These are phyloP conservation scores for Kwoniella dejecticola DNA, from an alignment of 768 basidiomycete genomes.

Conservation along the genomic window DNA sequence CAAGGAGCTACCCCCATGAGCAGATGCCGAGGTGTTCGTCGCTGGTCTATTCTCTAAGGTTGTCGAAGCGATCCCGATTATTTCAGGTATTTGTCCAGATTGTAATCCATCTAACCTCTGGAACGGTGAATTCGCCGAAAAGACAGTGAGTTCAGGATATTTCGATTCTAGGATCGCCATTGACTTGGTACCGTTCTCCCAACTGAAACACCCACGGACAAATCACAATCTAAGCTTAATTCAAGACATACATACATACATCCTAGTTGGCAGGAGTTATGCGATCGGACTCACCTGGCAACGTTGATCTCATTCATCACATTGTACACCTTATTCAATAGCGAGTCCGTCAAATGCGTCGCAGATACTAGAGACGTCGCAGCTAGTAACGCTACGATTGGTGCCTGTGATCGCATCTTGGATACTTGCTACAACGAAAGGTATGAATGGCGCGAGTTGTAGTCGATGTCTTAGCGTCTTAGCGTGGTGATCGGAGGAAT, in stretches of 20 bases:
- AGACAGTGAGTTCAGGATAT: constrained; percentile 48
- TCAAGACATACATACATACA: constrained; percentile 3
- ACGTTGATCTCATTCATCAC: constrained; percentile 45
- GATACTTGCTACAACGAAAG: neutral
- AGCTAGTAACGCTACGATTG: constrained; percentile 61
- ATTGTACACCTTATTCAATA: constrained; percentile 40
- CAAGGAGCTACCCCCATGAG: constrained; percentile 25
- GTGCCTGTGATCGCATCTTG: constrained; percentile 56
- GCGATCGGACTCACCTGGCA: constrained; percentile 32
- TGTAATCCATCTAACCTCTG: constrained; percentile 21
- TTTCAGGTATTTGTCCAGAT: constrained; percentile 29
- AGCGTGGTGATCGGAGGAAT: neutral
- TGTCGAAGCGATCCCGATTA: constrained; percentile 43
- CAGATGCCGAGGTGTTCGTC: constrained; percentile 9
- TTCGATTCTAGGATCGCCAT: constrained; percentile 48
- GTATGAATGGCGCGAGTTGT: no score
- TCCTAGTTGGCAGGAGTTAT: neutral
- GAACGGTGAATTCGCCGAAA: constrained; percentile 35
- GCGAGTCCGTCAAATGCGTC: constrained; percentile 34
- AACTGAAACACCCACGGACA: constrained; percentile 22
- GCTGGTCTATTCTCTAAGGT: constrained; percentile 49
- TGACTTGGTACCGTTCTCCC: constrained; percentile 53
- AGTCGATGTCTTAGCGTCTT: no score
- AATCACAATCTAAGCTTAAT: neutral
- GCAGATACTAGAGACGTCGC: constrained; percentile 56